Percentiles rank a stretch among this genome's conserved stretches.
Evolutionary conservation across 202 grass and related monocot species (phyloP).

Genomic region (Zoysia matrella): DNA sequence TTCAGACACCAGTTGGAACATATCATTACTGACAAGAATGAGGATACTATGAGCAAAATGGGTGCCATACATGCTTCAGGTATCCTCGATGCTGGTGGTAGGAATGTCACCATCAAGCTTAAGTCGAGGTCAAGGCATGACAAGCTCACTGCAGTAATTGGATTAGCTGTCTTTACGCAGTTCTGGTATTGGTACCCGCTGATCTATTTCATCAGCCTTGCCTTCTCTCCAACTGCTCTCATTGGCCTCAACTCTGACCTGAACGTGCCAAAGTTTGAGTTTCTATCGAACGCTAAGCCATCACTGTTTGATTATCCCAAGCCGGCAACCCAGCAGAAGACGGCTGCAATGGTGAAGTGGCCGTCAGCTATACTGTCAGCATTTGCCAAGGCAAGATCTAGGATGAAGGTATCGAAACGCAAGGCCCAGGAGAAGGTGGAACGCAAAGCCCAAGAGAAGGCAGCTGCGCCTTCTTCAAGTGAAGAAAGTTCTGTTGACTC

Average conservation of each 20-base stretch:
- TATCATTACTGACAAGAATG: slow-evolving; percentile 98
- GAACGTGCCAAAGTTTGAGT: slow-evolving; percentile 97
- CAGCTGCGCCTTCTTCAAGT: slow-evolving; percentile 23
- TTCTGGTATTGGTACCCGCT: slow-evolving; percentile 99
- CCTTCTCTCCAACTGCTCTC: slow-evolving; percentile 92
- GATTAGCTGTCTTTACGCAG: slow-evolving; percentile 93
- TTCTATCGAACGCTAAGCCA: slow-evolving; percentile 87
- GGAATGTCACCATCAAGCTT: slow-evolving; percentile 97
- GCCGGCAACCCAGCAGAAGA: slow-evolving; percentile 65
- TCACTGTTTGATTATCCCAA: slow-evolving; percentile 94
- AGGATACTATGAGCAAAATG: slow-evolving; percentile 99
- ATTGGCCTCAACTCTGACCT: slow-evolving; percentile 95
- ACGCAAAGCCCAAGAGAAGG: slow-evolving; percentile 46
- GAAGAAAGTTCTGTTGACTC: too few relatives aligned
- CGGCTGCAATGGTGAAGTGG: slow-evolving; percentile 71
- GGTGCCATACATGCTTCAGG: slow-evolving; percentile 97
- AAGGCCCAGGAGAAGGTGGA: slow-evolving; percentile 77
- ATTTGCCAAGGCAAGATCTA: slow-evolving; percentile 91
- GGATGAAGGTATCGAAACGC: slow-evolving; percentile 91
- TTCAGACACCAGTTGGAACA: slow-evolving; percentile 98
- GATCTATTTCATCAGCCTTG: slow-evolving; percentile 87
- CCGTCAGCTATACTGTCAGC: slow-evolving; percentile 94
- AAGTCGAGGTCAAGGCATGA: slow-evolving; percentile 93
- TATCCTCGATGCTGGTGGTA: slow-evolving; percentile 95
- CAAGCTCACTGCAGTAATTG: slow-evolving; percentile 92